Conservation (phyloP, 345 rosid species). For the Bretschneidera sinensis region DNA sequence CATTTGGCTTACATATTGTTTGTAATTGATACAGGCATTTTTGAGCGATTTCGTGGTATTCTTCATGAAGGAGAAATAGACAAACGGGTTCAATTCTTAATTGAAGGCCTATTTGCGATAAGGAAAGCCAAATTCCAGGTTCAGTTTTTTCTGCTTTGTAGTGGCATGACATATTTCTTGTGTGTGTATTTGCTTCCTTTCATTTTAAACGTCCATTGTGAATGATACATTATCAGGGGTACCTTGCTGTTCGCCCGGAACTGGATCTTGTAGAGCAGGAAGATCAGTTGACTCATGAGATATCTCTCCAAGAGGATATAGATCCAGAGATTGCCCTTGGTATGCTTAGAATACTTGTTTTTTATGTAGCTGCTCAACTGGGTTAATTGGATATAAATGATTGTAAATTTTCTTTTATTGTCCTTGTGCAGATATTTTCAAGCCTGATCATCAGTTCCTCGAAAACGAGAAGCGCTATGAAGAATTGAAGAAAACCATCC, state of each 20-base stretch:
- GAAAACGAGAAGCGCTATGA: constrained; percentile 89
- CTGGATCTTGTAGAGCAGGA: constrained; percentile 85
- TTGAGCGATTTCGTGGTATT: constrained; percentile 92
- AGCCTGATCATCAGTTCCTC: constrained; percentile 64
- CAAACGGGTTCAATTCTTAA: constrained; percentile 84
- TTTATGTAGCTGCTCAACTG: constrained; percentile 4
- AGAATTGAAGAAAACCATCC: constrained; percentile 78
- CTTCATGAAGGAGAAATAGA: constrained; percentile 98
- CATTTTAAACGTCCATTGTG: not conserved
- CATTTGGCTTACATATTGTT: not conserved
- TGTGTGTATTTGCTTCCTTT: constrained; percentile 1
- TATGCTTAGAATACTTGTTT: constrained; percentile 26
- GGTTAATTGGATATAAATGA: constrained; percentile 1
- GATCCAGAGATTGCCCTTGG: constrained; percentile 78
- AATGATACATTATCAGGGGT: constrained; percentile 49
- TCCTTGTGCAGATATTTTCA: constrained; percentile 60
- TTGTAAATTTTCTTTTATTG: constrained; percentile 4
- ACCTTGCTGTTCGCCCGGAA: constrained; percentile 93
- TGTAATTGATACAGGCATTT: constrained; percentile 54
- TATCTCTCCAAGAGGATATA: constrained; percentile 71
- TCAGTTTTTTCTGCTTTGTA: not conserved
- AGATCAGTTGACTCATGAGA: constrained; percentile 80
- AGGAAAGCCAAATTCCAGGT: constrained; percentile 97
- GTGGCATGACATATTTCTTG: not conserved
- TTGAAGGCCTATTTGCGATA: constrained; percentile 79